Evolutionary conservation across 345 rosid genomes (phyloP).

Genomic region (Pistacia atlantica): DNA sequence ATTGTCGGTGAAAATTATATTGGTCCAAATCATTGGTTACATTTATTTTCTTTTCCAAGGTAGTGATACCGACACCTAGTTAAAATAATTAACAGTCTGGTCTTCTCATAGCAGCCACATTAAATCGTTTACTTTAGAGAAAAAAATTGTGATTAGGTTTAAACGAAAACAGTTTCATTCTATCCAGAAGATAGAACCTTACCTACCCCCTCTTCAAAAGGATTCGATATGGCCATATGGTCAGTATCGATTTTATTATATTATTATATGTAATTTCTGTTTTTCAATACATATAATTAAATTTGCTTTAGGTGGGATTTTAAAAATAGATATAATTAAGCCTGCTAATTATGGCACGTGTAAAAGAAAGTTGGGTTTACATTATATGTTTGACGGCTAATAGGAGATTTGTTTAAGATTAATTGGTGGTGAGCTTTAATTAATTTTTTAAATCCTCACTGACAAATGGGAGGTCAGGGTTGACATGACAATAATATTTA

Average conservation of each 20-base stretch:
- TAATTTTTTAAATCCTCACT: background rate
- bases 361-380: background rate
- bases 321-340: background rate
- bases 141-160: background rate
- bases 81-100: background rate
- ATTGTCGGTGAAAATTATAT: too few relatives aligned
- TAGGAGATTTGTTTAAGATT: background rate
- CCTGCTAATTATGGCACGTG: constrained; percentile 22
- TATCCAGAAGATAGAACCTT: too few relatives aligned
- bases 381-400: background rate
- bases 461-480: constrained; percentile 12
- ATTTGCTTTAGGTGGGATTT: background rate
- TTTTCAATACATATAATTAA: background rate
- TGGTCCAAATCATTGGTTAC: background rate
- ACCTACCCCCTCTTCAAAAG: too few relatives aligned
- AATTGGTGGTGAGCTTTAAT: constrained; percentile 1
- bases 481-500: constrained; percentile 6
- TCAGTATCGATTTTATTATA: background rate
- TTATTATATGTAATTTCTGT: background rate
- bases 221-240: background rate
- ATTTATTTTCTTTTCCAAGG: background rate
- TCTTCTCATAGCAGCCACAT: background rate
- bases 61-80: background rate
- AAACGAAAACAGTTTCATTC: background rate
- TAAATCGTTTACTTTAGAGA: too few relatives aligned